Conservation (phyloP, 805 yeast species). For the Wickerhamiella brachini region DNA sequence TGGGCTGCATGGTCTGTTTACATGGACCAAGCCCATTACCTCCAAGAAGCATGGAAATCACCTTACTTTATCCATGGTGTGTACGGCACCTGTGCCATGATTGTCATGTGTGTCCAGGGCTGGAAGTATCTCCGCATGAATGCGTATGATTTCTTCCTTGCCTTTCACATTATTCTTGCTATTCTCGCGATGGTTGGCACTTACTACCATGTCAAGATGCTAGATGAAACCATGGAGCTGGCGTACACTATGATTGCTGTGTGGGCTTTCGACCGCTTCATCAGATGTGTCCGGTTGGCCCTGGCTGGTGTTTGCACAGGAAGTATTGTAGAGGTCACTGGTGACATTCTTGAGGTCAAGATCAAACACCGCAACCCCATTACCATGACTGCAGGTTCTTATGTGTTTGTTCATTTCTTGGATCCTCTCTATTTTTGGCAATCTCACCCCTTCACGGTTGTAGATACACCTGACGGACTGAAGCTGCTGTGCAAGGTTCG, state of each 20-base stretch:
- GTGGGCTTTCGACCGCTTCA: constrained; percentile 51
- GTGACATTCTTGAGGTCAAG: constrained; percentile 19
- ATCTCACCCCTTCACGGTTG: constrained; percentile 56
- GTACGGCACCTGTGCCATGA: constrained; percentile 16
- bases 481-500: constrained; percentile 20
- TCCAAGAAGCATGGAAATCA: constrained; percentile 7
- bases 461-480: constrained; percentile 4
- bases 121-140: constrained; percentile 15
- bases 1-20: constrained; percentile 36
- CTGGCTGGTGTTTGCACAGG: constrained; percentile 2
- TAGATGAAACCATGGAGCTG: constrained; percentile 35
- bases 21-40: constrained; percentile 13
- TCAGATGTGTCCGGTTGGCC: constrained; percentile 25
- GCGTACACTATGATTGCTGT: constrained; percentile 40
- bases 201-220: constrained; percentile 38
- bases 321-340: constrained; percentile 2
- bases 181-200: constrained; percentile 38
- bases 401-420: constrained; percentile 36
- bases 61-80: constrained; percentile 20
- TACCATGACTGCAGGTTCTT: constrained; percentile 39
- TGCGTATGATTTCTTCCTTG: constrained; percentile 44
- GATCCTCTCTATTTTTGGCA: constrained; percentile 45
- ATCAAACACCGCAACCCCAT: constrained; percentile 30
- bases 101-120: constrained; percentile 28
- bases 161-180: constrained; percentile 42